Conservation (phyloP, 2,329 filamentous ascomycete species). For the Orbilia brochopaga region DNA sequence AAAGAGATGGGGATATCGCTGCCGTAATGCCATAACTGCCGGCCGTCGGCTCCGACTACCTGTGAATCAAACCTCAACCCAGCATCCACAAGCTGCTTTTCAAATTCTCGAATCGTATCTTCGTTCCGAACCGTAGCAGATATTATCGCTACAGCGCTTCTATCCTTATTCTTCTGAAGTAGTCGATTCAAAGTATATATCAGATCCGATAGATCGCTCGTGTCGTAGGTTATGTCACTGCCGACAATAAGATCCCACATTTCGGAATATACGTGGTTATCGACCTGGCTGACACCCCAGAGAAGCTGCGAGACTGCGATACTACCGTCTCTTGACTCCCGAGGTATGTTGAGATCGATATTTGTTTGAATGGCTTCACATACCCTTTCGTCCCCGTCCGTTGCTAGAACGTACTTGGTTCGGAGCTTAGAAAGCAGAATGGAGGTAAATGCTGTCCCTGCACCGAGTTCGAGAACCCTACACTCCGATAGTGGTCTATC, state of each 20-base stretch:
- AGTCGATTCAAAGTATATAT: conserved; percentile 70
- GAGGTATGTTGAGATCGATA: conserved; percentile 68
- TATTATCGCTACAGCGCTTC: conserved; percentile 66
- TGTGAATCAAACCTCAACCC: conserved; percentile 5
- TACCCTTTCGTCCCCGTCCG: conserved; percentile 76
- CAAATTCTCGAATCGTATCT: conserved; percentile 71
- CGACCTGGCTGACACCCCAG: conserved; percentile 55
- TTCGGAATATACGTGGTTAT: conserved; percentile 58
- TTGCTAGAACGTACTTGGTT: conserved; percentile 68
- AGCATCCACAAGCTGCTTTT: conserved; percentile 3
- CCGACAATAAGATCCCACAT: conserved; percentile 71
- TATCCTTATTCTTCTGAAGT: conserved; percentile 64
- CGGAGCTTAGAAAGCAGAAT: conserved; percentile 74
- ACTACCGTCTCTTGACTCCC: not conserved
- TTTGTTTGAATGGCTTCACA: conserved; percentile 72
- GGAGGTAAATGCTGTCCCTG: conserved; percentile 77
- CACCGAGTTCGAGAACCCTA: conserved; percentile 72
- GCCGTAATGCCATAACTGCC: conserved; percentile 37
- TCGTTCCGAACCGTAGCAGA: conserved; percentile 74
- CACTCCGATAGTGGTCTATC: conserved; percentile 53
- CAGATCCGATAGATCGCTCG: conserved; percentile 67
- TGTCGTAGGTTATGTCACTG: conserved; percentile 80
- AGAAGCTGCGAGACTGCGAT: conserved; percentile 28
- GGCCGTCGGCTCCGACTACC: not conserved
- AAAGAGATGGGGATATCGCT: conserved; percentile 33